phyloP scores from a whole-genome alignment of 345 rosid genomes.

The Arabis alpina region DNA sequence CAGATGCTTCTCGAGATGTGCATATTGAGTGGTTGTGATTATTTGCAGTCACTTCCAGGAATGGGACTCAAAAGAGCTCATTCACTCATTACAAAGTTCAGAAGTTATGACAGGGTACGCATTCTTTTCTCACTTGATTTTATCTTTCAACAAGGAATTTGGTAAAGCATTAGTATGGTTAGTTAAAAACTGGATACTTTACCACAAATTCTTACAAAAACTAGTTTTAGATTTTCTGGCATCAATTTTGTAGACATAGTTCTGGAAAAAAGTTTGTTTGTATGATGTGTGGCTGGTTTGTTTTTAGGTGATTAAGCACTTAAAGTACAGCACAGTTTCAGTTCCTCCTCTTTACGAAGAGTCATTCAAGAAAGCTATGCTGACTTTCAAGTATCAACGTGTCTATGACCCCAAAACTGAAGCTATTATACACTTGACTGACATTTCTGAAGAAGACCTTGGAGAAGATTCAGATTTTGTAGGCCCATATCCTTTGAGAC shows the following conservation, averaged over 20 bases:
- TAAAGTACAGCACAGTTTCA: conserved; percentile 70
- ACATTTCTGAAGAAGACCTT: conserved; percentile 49
- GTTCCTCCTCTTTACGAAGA: conserved; percentile 91
- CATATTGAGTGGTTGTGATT: conserved; percentile 98
- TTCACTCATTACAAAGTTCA: conserved; percentile 78
- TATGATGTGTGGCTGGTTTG: conserved; percentile 19
- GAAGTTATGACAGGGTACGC: conserved; percentile 75
- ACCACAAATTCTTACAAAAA: neutral
- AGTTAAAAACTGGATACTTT: neutral
- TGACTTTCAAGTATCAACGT: conserved; percentile 92
- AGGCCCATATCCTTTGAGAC: conserved; percentile 93
- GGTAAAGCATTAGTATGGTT: neutral
- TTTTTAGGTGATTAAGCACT: conserved; percentile 85
- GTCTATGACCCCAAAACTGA: conserved; percentile 73
- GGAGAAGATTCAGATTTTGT: conserved; percentile 68
- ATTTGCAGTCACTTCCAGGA: conserved; percentile 88
- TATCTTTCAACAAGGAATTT: conserved; percentile 12
- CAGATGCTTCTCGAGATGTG: conserved; percentile 98
- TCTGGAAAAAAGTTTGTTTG: neutral
- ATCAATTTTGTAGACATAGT: neutral
- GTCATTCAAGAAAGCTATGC: conserved; percentile 77
- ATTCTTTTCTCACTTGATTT: conserved; percentile 27
- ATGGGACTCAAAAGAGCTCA: conserved; percentile 97
- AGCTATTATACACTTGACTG: conserved; percentile 62
- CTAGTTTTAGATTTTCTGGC: conserved; percentile 22